Evolutionary conservation across 75 land plant genomes (phyloP).

Genomic region (Sequoia sempervirens): DNA sequence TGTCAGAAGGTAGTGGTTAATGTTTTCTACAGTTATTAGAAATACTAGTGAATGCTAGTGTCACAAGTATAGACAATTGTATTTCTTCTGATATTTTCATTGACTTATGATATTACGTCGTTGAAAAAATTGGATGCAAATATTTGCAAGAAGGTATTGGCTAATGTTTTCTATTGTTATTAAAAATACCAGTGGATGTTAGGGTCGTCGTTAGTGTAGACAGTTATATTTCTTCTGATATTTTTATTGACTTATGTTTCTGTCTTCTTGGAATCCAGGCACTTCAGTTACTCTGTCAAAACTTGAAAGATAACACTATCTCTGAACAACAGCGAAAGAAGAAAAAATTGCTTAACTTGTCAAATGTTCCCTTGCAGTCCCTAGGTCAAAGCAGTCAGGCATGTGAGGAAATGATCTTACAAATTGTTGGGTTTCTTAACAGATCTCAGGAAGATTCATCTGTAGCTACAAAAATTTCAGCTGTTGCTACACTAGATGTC

Average conservation of each 20-base stretch:
- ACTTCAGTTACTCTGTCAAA: conserved; percentile 42
- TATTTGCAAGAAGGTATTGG: conserved; percentile 56
- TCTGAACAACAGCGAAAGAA: conserved; percentile 13
- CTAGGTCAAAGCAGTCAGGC: conserved; percentile 26
- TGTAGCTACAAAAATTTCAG: conserved; percentile 39
- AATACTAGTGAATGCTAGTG: not conserved
- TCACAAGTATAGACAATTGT: not conserved
- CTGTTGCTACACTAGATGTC: conserved; percentile 57
- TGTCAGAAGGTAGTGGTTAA: conserved; percentile 50
- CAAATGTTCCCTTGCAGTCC: conserved; percentile 7
- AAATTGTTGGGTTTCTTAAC: conserved; percentile 44
- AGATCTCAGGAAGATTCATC: conserved; percentile 20
- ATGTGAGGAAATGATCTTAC: conserved; percentile 34
- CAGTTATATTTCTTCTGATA: not conserved
- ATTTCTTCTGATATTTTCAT: not conserved
- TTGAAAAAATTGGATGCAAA: conserved; percentile 36
- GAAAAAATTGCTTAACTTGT: conserved; percentile 9
- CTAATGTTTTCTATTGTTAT: not conserved
- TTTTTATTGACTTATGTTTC: not conserved
- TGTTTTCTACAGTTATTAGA: not conserved
- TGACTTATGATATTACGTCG: conserved; percentile 16
- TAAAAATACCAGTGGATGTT: not conserved
- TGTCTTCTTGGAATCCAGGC: conserved; percentile 32
- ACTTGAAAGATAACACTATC: conserved; percentile 30
- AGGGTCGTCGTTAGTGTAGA: not conserved